A percentile compares a stretch with the other conserved stretches of the same genome.
Evolutionary conservation across 495 filamentous ascomycete genomes (phyloP).

Genomic region (Tuber aestivum): DNA sequence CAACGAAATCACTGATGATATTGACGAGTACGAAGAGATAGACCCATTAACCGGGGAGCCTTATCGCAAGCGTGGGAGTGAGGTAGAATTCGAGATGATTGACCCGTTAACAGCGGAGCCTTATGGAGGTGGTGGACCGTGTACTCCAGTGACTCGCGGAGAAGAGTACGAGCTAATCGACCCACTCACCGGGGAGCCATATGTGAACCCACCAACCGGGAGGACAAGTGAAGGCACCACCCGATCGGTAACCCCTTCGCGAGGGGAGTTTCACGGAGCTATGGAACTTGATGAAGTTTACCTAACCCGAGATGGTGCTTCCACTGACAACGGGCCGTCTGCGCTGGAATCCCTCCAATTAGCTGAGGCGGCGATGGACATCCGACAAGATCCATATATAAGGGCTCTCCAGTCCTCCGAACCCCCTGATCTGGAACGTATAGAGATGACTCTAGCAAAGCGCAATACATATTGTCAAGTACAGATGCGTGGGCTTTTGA

Average conservation of each 20-base stretch:
- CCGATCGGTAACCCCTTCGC: not conserved
- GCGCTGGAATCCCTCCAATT: constrained; percentile 30
- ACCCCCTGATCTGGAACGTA: constrained; percentile 37
- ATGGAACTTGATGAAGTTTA: not conserved
- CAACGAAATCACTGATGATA: not conserved
- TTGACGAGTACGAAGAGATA: constrained; percentile 33
- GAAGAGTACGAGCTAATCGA: constrained; percentile 37
- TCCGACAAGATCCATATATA: constrained; percentile 66
- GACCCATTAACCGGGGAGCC: constrained; percentile 20
- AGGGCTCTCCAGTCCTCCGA: constrained; percentile 48
- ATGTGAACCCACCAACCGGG: not conserved
- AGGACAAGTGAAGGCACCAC: not conserved
- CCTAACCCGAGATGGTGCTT: not conserved
- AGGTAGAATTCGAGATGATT: constrained; percentile 27
- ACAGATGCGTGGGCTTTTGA: constrained; percentile 57
- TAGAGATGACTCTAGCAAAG: constrained; percentile 49
- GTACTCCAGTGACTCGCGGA: not conserved
- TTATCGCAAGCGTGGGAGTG: not conserved
- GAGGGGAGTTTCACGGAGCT: not conserved
- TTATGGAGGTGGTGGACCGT: not conserved
- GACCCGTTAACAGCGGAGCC: constrained; percentile 37
- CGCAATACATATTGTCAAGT: constrained; percentile 59
- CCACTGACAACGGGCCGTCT: not conserved
- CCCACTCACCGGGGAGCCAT: constrained; percentile 19
- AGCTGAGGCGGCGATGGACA: constrained; percentile 51